These are phyloP conservation scores for Daldinia caldariorum DNA, from an alignment of 495 filamentous ascomycete species.

Conservation along the genomic window DNA sequence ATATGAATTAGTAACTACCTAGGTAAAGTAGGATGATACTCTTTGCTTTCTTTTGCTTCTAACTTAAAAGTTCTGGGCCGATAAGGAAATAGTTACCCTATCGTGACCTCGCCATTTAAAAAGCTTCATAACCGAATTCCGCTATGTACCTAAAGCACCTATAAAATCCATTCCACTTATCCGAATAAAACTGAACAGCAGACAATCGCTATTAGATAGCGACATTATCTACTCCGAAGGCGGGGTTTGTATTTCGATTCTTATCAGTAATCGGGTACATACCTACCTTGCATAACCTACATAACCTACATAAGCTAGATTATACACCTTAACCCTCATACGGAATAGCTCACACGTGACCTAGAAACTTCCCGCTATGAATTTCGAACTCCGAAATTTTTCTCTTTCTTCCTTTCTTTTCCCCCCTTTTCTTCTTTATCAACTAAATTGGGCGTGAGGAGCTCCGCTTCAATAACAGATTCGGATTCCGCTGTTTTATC, in stretches of 20 bases:
- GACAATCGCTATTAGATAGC: no score
- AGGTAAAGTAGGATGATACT: not conserved
- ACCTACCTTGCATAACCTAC: no score
- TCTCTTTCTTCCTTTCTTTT: conserved; percentile 23
- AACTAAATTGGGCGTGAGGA: conserved; percentile 70
- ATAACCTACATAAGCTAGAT: no score
- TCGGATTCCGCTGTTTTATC: conserved; percentile 47
- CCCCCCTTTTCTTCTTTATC: conserved; percentile 55
- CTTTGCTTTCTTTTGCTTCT: not conserved
- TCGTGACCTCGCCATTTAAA: conserved; percentile 36
- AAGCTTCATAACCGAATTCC: conserved; percentile 22
- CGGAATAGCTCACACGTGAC: conserved; percentile 32
- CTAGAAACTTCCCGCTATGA: not conserved
- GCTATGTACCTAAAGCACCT: not conserved
- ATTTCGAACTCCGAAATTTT: conserved; percentile 19
- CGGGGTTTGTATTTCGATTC: conserved; percentile 34
- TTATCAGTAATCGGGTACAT: no score
- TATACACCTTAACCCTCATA: conserved; percentile 18
- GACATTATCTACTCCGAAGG: conserved; percentile 23
- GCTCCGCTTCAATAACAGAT: conserved; percentile 55
- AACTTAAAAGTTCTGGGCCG: conserved; percentile 10
- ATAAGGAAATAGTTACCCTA: conserved; percentile 38
- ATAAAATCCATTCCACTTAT: no score
- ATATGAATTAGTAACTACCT: conserved; percentile 9
- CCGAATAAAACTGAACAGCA: not conserved